Base-by-base conservation (phyloP, 2,329 filamentous ascomycete species). In the Akanthomyces lecanii region DNA sequence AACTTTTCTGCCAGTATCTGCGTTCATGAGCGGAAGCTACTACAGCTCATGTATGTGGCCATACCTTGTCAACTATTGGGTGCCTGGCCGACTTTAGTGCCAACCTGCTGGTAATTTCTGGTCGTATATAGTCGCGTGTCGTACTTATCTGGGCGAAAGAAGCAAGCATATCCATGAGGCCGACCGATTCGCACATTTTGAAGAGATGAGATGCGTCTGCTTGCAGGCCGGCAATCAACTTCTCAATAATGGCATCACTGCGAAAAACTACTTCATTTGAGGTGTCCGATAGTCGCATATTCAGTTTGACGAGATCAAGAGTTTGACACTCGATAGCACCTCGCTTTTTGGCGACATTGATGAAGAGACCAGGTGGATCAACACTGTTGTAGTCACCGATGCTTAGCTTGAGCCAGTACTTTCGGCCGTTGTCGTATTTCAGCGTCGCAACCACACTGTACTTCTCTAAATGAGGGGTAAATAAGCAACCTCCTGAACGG, bases 241-340 rank as follows among this genome's bases (percentile, higher is more conserved):
- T 77, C 66, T 91, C 85, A 12, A 97, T 82, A 2, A 89, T 86
- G 52, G 84, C 82, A 71, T 97, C 92, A 69, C 91, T 96, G 76
- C 94, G 87, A 66, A 89, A 82, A 3, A 97, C 82, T 1, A 96
- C 89, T 74, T 97, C 92, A 53, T 91, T 88, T 63, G 94, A 89
- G 0, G 92, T 89, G 66, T 96, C 89, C 0, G 85, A 85, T 47
- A 97, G 90, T 70, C 89, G 85, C 63, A 86, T 81, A 68, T 89
- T 98, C 45, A 91, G 79, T 71, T 97, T 95, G 66, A 97, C 82
- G 12, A 99, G 81, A 61, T 89, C 84, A 11, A 98, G 73, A 0
- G 95, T 98, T 69, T 96, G 91, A 68, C 92, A 98, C 73, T 98
- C 92, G 38, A 96, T 82, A 62, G 82, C 82, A n/a, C 86, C 86